Evolutionary conservation across 768 basidiomycete genomes (phyloP).

Genomic region (Naganishia kalamii): DNA sequence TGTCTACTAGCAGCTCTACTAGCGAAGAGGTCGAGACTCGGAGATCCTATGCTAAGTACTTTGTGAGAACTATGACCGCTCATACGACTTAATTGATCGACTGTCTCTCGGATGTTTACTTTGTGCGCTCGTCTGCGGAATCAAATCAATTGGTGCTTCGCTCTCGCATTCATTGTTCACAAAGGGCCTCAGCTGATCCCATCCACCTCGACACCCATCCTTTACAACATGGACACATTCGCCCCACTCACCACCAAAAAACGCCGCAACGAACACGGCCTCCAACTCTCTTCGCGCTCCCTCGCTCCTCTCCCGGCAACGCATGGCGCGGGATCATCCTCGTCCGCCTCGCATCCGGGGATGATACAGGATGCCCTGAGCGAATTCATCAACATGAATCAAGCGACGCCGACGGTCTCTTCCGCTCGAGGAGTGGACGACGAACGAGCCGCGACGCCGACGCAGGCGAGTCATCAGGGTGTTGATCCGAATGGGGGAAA

Average conservation of each 20-base stretch:
- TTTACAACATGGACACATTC: slow-evolving; percentile 4
- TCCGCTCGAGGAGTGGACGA: neutral
- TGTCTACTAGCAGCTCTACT: too few species aligned
- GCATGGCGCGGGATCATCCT: neutral
- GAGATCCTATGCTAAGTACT: too few species aligned
- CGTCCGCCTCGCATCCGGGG: neutral
- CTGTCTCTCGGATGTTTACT: too few species aligned
- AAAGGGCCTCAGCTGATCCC: neutral
- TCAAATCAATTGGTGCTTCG: neutral
- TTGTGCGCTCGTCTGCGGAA: neutral
- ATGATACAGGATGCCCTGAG: slow-evolving; percentile 14
- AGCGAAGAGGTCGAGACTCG: too few species aligned
- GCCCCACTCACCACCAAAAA: slow-evolving; percentile 16
- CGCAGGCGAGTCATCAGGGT: neutral
- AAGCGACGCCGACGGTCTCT: slow-evolving; percentile 10
- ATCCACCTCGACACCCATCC: neutral
- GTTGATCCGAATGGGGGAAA: slow-evolving; percentile 15
- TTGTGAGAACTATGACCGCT: too few species aligned
- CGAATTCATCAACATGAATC: slow-evolving; percentile 9
- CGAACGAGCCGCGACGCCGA: neutral
- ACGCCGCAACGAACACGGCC: slow-evolving; percentile 28
- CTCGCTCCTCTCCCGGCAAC: slow-evolving; percentile 25
- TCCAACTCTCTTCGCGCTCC: slow-evolving; percentile 24
- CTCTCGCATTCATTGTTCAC: neutral
- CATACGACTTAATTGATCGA: too few species aligned